phyloP scores from a whole-genome alignment of 2,329 filamentous ascomycete species.

The Aureobasidium leucospermi region DNA sequence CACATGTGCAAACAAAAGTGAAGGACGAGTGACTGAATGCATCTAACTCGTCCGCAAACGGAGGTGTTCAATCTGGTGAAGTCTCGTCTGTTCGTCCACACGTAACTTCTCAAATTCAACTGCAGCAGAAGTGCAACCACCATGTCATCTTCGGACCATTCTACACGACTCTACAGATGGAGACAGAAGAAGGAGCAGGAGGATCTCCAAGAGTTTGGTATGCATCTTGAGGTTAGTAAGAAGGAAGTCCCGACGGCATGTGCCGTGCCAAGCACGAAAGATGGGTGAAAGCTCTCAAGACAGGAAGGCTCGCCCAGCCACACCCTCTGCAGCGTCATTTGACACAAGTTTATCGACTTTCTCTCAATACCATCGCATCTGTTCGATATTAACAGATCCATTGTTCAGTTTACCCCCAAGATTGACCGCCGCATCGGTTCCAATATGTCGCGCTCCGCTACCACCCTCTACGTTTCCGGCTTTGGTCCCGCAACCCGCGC shows the following conservation, averaged over 20 bases:
- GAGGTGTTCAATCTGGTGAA: neutral
- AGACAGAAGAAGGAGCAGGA: slow-evolving; percentile 3
- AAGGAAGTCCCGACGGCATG: neutral
- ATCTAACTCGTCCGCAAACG: neutral
- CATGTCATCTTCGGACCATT: slow-evolving; percentile 1
- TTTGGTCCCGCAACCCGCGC: slow-evolving; percentile 98
- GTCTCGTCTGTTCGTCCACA: neutral
- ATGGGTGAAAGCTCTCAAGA: neutral
- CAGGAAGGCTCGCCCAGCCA: neutral
- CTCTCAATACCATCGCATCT: neutral
- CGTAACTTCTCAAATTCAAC: neutral
- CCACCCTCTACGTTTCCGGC: slow-evolving; percentile 96
- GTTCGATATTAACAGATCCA: neutral
- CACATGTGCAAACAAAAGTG: neutral
- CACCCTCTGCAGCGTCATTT: slow-evolving; percentile 10
- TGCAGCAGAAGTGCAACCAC: neutral
- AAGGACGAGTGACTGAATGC: neutral
- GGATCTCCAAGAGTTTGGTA: neutral
- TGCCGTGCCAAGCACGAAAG: slow-evolving; percentile 6
- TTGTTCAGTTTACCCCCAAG: neutral
- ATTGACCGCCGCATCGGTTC: neutral
- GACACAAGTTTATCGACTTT: slow-evolving; percentile 8
- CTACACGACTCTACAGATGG: slow-evolving; percentile 3
- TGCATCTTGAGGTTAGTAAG: neutral
- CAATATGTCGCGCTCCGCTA: slow-evolving; percentile 74